A percentile compares a stretch with the other conserved stretches of the same genome.
Conservation (phyloP, 164 flowering plant genomes). For the Buxus sempervirens region DNA sequence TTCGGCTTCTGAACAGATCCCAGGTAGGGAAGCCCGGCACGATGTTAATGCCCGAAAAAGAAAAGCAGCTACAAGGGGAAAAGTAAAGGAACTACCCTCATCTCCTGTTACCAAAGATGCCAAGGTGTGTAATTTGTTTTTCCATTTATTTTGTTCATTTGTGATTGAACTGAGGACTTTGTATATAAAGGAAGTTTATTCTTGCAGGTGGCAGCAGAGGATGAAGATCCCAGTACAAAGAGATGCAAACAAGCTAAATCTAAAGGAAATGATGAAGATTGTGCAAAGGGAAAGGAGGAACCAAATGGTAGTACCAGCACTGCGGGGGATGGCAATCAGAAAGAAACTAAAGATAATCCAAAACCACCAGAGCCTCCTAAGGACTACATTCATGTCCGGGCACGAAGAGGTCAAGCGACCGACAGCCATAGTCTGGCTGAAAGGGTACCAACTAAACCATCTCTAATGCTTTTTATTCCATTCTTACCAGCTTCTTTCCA, state of each 20-base stretch:
- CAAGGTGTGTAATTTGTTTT: constrained; percentile 28
- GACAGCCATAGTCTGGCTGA: constrained; percentile 97
- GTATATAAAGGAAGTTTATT: background rate
- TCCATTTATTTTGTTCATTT: too few relatives aligned
- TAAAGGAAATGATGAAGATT: constrained; percentile 22
- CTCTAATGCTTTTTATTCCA: background rate
- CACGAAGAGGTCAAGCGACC: constrained; percentile 97
- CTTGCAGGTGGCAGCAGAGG: constrained; percentile 36
- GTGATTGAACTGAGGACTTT: too few relatives aligned
- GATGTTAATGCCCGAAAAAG: constrained; percentile 30
- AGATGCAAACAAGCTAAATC: constrained; percentile 44
- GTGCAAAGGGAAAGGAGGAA: constrained; percentile 27
- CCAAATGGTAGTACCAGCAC: constrained; percentile 15
- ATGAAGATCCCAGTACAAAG: constrained; percentile 43
- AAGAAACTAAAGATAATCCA: constrained; percentile 26
- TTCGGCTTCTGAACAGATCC: constrained; percentile 23
- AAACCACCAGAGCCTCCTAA: constrained; percentile 86
- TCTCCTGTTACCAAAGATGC: constrained; percentile 24
- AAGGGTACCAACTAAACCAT: constrained; percentile 52
- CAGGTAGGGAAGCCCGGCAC: constrained; percentile 13
- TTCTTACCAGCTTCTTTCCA: background rate
- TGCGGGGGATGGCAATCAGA: constrained; percentile 26
- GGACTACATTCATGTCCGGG: constrained; percentile 96
- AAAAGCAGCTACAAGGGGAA: constrained; percentile 26
- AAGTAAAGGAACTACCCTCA: constrained; percentile 21